A percentile compares a stretch with the other conserved stretches of the same genome.
Evolutionary conservation across 192 early-diverging fungal genomes (phyloP).

Genomic region (Diversispora epigaea): DNA sequence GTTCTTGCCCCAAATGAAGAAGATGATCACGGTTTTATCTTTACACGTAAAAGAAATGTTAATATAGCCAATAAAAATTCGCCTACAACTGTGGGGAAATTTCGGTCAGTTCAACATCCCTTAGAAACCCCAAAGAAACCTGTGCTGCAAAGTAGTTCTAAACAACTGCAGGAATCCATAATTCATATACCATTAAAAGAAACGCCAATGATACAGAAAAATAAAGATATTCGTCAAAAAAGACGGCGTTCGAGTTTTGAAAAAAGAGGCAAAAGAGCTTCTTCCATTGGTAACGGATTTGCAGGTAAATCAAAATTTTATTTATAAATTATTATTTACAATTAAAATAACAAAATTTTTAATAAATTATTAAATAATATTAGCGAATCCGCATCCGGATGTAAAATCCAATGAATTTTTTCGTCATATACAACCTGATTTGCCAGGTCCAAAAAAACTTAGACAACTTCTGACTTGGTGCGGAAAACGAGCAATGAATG

Average conservation of each 20-base stretch:
- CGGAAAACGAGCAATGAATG: conserved; percentile 43
- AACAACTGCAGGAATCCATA: background rate
- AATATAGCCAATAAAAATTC: too few relatives aligned
- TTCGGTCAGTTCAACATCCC: too few relatives aligned
- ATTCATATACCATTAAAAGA: conserved; percentile 30
- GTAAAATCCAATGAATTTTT: conserved; percentile 60
- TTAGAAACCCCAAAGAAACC: too few relatives aligned
- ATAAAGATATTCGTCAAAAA: conserved; percentile 20
- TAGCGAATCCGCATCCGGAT: conserved; percentile 60
- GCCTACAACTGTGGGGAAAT: too few relatives aligned
- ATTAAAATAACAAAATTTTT: background rate
- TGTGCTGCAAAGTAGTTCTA: too few relatives aligned
- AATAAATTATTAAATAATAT: background rate
- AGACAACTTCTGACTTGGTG: conserved; percentile 72
- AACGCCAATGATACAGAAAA: conserved; percentile 26
- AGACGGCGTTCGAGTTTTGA: conserved; percentile 55
- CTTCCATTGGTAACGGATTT: conserved; percentile 57
- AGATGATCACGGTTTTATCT: conserved; percentile 29
- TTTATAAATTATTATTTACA: background rate
- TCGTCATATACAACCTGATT: conserved; percentile 65
- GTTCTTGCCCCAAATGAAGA: conserved; percentile 5
- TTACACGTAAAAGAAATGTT: conserved; percentile 12
- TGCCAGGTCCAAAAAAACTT: conserved; percentile 64
- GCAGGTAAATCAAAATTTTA: conserved; percentile 21
- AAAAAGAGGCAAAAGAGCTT: conserved; percentile 57